Evolutionary conservation across 257 asterid genomes (phyloP), one percentile per base, ranked within the genome.

Genomic region (Gynochthodes officinalis): DNA sequence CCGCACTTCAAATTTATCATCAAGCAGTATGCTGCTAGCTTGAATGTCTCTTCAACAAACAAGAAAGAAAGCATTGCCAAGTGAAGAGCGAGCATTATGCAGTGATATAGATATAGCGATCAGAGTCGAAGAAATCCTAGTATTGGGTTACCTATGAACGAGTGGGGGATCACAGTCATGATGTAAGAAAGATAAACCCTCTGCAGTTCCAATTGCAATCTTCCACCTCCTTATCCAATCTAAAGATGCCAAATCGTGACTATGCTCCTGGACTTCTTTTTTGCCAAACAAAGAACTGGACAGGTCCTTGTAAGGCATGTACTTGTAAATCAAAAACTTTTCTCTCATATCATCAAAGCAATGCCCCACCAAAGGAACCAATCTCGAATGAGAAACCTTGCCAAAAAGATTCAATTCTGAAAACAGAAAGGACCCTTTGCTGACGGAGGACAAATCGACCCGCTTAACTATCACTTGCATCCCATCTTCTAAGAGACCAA

Each of bases 401-500:
- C 27, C 27, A 7, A 32, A 9, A 1, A 32, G 18, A 18, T 60
- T 43, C 82, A 89, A 73, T 68, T 91, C 97, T 25, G 73, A 75
- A 78, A 78, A 21, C 69, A 60, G 33, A 39, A 81, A 78, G 0
- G 83, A 58, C 66, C 86, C 95, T 74, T 78, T 84, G 70, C 82
- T 88, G 4, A 64, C 82, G 0, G 85, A 82, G 35, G 70, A 57
- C 80, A 85, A 72, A 84, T 83, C 87, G 9, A 88, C 75, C 75
- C 75, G 86, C 63, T 91, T 89, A 10, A 91, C 81, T 23, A 88
- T 89, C 5, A 86, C 83, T 53, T 77, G 86, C 43, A 83, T 76
- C 32, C 89, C 91, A 12, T 85, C 11, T 10, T 21, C n/a, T 2
- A 64, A n/a, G 9, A 39, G 52, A 10, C 69, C 69, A 16, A n/a